Evolutionary conservation across 768 basidiomycete species (phyloP).

Genomic region (Brasilioporus rufonigricans): DNA sequence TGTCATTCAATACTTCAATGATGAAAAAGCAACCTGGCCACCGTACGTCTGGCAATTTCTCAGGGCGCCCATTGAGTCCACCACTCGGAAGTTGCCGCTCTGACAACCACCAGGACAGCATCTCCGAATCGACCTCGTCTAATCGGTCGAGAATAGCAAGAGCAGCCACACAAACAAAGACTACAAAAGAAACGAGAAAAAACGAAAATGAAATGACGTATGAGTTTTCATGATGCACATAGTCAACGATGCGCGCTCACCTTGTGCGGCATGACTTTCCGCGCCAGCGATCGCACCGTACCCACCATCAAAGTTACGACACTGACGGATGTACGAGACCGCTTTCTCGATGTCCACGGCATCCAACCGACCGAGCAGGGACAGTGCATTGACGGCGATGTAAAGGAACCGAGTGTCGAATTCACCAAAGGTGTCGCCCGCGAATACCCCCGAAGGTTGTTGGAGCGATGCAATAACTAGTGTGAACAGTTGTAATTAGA

Average conservation of each 20-base stretch:
- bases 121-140: conserved; percentile 76
- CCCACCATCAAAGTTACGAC: conserved; percentile 94
- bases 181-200: conserved; percentile 36
- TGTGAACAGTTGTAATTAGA: not conserved
- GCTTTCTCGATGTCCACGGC: conserved; percentile 67
- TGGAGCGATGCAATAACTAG: conserved; percentile 84
- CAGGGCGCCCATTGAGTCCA: conserved; percentile 94
- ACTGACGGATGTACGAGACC: conserved; percentile 67
- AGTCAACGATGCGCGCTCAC: conserved; percentile 40
- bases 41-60: conserved; percentile 92
- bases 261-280: conserved; percentile 92
- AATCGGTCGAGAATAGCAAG: conserved; percentile 84
- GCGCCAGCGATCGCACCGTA: conserved; percentile 84
- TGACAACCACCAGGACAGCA: conserved; percentile 88
- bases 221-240: not conserved
- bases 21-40: not conserved
- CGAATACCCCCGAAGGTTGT: conserved; percentile 82
- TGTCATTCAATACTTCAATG: not conserved
- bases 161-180: conserved; percentile 86
- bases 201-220: not conserved
- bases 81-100: conserved; percentile 93
- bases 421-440: conserved; percentile 92
- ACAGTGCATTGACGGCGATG: conserved; percentile 80
- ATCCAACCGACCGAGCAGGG: conserved; percentile 74
- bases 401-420: conserved; percentile 89